phyloP scores from a whole-genome alignment of 1,284 basidiomycete genomes.

The Ceraceosorus guamensis region DNA sequence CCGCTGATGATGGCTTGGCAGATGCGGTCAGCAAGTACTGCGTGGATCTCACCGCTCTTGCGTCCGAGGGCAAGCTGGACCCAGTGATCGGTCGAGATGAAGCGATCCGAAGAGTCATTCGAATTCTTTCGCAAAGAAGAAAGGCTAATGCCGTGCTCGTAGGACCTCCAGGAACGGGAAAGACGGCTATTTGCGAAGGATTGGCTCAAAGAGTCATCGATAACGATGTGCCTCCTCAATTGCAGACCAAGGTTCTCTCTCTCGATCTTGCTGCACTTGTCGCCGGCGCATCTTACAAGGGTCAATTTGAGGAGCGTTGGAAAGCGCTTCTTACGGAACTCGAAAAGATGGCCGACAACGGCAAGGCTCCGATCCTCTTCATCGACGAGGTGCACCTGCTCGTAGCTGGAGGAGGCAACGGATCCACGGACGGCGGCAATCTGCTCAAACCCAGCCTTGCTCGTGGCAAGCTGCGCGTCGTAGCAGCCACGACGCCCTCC shows the following conservation, averaged over 20 bases:
- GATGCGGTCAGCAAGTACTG: slow-evolving; percentile 50
- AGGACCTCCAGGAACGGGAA: slow-evolving; percentile 54
- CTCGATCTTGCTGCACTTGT: slow-evolving; percentile 91
- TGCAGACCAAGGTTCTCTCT: slow-evolving; percentile 55
- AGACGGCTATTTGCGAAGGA: slow-evolving; percentile 78
- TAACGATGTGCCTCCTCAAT: slow-evolving; percentile 82
- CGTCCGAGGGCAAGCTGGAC: slow-evolving; percentile 54
- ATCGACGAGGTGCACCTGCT: slow-evolving; percentile 67
- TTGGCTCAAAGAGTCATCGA: slow-evolving; percentile 93
- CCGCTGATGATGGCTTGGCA: slow-evolving; percentile 54
- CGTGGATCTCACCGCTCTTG: slow-evolving; percentile 56
- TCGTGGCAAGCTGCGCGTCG: slow-evolving; percentile 79
- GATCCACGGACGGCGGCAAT: slow-evolving; percentile 47
- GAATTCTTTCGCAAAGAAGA: slow-evolving; percentile 55
- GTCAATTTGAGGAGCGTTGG: slow-evolving; percentile 95
- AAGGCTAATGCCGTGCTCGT: slow-evolving; percentile 90
- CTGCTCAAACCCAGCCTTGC: slow-evolving; percentile 53
- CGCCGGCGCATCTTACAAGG: slow-evolving; percentile 93
- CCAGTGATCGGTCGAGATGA: slow-evolving; percentile 55
- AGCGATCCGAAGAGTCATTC: slow-evolving; percentile 46
- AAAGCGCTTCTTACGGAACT: slow-evolving; percentile 84
- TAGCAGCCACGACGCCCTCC: slow-evolving; percentile 86
- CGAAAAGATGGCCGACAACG: slow-evolving; percentile 57
- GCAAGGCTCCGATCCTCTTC: slow-evolving; percentile 76
- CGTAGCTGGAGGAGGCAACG: slow-evolving; percentile 36